Evolutionary conservation across 2,329 filamentous ascomycete species (phyloP).

Genomic region (Lasiodiplodia theobromae): DNA sequence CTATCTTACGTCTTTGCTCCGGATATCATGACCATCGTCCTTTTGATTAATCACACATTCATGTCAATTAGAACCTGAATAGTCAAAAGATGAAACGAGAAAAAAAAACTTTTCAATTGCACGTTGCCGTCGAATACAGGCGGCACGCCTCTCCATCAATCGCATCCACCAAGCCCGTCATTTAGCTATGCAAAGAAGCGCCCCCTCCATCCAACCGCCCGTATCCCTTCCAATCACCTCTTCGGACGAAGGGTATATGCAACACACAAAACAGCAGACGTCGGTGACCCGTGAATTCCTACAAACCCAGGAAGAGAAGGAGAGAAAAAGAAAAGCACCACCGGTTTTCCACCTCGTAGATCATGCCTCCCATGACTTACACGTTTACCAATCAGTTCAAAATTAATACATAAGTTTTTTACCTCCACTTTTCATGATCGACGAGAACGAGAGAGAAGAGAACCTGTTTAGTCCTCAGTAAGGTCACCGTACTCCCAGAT

Average conservation of each 20-base stretch:
- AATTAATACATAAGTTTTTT: conserved; percentile 5
- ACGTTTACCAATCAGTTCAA: not conserved
- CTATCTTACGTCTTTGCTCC: too few relatives aligned
- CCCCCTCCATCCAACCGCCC: not conserved
- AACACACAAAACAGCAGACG: not conserved
- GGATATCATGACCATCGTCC: not conserved
- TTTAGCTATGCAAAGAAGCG: not conserved
- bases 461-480: conserved; percentile 64
- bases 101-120: not conserved
- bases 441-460: not conserved
- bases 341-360: not conserved
- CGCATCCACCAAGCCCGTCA: not conserved
- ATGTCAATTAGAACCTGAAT: too few relatives aligned
- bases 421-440: not conserved
- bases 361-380: not conserved
- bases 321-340: not conserved
- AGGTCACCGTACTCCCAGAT: conserved; percentile 99
- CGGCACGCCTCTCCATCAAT: not conserved
- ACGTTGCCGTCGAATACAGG: not conserved
- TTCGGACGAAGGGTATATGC: conserved; percentile 3
- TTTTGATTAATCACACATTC: not conserved
- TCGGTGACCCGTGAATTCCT: not conserved
- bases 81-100: not conserved
- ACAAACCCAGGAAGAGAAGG: not conserved
- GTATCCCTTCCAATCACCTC: not conserved